A percentile compares a stretch with the other conserved stretches of the same genome.
Evolutionary conservation across 495 filamentous ascomycete species (phyloP).

Genomic region (Hypoxylon fragiforme): DNA sequence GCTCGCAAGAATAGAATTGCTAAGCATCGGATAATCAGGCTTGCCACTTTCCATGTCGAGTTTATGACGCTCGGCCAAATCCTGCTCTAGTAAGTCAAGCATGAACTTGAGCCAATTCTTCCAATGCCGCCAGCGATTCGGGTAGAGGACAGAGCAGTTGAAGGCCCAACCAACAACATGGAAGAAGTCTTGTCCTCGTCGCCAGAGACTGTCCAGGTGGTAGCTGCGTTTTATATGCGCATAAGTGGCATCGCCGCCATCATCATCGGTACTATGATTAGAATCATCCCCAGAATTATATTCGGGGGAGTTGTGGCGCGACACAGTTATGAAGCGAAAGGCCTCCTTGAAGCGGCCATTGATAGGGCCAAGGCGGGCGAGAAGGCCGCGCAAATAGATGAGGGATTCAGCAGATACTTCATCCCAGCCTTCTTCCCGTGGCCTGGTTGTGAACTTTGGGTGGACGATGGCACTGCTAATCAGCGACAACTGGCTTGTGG

Average conservation of each 20-base stretch:
- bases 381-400: slow-evolving; percentile 45
- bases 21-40: slow-evolving; percentile 38
- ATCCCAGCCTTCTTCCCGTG: slow-evolving; percentile 38
- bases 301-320: slow-evolving; percentile 14
- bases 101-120: slow-evolving; percentile 78
- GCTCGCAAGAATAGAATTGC: slow-evolving; percentile 36
- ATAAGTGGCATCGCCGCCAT: slow-evolving; percentile 51
- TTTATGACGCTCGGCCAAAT: slow-evolving; percentile 64
- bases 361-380: slow-evolving; percentile 45
- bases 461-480: slow-evolving; percentile 71
- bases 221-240: slow-evolving; percentile 54
- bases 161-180: slow-evolving; percentile 89
- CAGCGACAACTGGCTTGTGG: slow-evolving; percentile 67
- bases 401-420: slow-evolving; percentile 45
- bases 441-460: slow-evolving; percentile 62
- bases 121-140: slow-evolving; percentile 81
- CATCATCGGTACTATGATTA: slow-evolving; percentile 38
- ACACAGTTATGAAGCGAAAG: slow-evolving; percentile 24
- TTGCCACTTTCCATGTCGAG: slow-evolving; percentile 34
- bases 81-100: slow-evolving; percentile 73
- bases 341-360: slow-evolving; percentile 46
- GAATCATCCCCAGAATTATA: slow-evolving; percentile 25
- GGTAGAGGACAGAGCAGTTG: slow-evolving; percentile 76
- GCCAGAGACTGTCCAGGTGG: slow-evolving; percentile 69
- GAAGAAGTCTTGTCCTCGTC: slow-evolving; percentile 83